Evolutionary conservation across 1,284 basidiomycete species (phyloP).

Genomic region (Ustilago lituana): DNA sequence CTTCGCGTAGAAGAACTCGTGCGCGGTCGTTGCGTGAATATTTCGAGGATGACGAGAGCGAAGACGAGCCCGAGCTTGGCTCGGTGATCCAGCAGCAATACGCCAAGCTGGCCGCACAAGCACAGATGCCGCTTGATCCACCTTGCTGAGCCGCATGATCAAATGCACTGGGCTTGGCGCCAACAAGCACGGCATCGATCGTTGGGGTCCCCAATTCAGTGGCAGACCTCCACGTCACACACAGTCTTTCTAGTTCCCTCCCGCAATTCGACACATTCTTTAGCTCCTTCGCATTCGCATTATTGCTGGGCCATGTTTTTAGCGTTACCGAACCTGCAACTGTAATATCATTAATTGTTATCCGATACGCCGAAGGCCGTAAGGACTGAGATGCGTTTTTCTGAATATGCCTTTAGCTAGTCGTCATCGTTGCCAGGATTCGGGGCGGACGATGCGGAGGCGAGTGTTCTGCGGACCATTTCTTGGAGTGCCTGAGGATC

Average conservation of each 20-base stretch:
- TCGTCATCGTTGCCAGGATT: conserved; percentile 12
- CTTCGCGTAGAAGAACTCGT: conserved; percentile 8
- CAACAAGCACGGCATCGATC: too few relatives aligned
- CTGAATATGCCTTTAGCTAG: neutral
- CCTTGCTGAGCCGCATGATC: conserved; percentile 1
- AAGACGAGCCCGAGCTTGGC: conserved; percentile 20
- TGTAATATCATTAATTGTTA: conserved; percentile 10
- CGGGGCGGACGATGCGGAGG: conserved; percentile 15
- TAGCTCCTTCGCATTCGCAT: conserved; percentile 7
- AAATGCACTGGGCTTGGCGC: too few relatives aligned
- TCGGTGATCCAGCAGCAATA: conserved; percentile 41
- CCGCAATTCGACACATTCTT: too few relatives aligned
- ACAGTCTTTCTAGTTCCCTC: neutral
- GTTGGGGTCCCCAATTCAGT: too few relatives aligned
- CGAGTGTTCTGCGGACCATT: conserved; percentile 48
- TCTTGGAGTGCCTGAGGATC: conserved; percentile 51
- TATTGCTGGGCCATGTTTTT: neutral
- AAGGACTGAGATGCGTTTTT: too few relatives aligned
- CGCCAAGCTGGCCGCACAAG: conserved; percentile 35
- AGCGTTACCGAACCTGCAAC: conserved; percentile 13
- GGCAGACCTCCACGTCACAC: too few relatives aligned
- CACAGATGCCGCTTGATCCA: conserved; percentile 34
- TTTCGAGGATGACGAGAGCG: conserved; percentile 19
- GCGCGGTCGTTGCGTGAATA: conserved; percentile 3
- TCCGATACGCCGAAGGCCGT: neutral